Base-by-base conservation (phyloP, 352 stramenopile species). In the Pythium rhizo-oryzae region DNA sequence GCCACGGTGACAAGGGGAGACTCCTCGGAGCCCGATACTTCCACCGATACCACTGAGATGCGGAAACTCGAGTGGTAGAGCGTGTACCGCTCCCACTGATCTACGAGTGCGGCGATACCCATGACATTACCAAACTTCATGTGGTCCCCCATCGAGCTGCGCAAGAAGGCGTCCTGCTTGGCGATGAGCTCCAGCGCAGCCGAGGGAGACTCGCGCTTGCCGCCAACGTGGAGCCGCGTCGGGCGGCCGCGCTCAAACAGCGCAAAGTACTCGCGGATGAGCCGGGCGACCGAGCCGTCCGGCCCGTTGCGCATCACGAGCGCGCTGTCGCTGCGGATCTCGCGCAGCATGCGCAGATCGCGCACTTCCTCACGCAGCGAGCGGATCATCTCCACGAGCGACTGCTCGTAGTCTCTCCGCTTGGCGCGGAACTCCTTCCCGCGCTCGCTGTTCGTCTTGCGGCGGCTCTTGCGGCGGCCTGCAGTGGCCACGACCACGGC, bases 401-500 rank as follows among this genome's bases (percentile, higher is more conserved):
- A 53, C 39, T 66, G 61, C 51, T 90, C 79, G 62, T 89, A 77
- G 56, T 77, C 60, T 57, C 79, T 85, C 46, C 76, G 77, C 39
- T 81, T 82, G 5, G 77, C 79, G 37, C 83, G 83, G 61, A 90
- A 91, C 49, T 69, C 77, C 43, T 80, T 82, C 23, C 79, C 81
- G 30, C 83, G 83, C 58, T 90, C 83, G 58, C 81, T 90, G 71
- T 91, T 91, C n/a, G 69, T 84, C 63, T 85, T 91, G 67, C 62
- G 61, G 5, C 64, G 61, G 43, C 23, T 30, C 46, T 65, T 65
- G 44, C 33, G 41, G 6, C 5, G 56, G n/a, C 6, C 16, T 23
- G n/a, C 18, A n/a, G 30, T 15, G 15, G 25, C n/a, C 24, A 8
- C 16, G 1, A n/a, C 23, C 18, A 39, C 8, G 15, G 28, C 9